phyloP scores from a whole-genome alignment of 192 early-diverging fungal species.

The Coemansia javaensis region DNA sequence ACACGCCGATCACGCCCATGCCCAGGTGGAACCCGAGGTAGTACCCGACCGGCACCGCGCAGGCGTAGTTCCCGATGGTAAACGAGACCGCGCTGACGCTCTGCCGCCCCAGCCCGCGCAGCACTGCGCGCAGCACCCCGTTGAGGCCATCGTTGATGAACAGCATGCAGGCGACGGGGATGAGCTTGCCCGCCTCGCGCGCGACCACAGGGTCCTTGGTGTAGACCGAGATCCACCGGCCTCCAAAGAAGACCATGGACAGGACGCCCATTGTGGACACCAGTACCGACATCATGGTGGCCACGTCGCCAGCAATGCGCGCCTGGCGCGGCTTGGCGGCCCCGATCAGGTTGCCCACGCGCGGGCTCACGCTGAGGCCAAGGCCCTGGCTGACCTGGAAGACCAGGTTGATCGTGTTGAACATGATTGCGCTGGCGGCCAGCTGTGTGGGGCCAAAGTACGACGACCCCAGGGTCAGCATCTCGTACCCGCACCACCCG shows the following conservation, averaged over 20 bases:
- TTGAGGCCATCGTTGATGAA: slow-evolving; percentile 56
- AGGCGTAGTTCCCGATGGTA: slow-evolving; percentile 41
- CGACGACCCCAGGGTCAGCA: slow-evolving; percentile 64
- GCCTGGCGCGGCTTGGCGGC: slow-evolving; percentile 54
- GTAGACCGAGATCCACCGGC: slow-evolving; percentile 48
- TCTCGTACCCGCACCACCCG: slow-evolving; percentile 79
- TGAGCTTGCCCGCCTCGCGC: slow-evolving; percentile 57
- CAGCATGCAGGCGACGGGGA: slow-evolving; percentile 67
- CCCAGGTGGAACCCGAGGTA: slow-evolving; percentile 30
- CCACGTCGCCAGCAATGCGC: slow-evolving; percentile 53
- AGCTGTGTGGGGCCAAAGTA: slow-evolving; percentile 65
- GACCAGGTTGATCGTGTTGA: slow-evolving; percentile 61
- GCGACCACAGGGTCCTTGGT: slow-evolving; percentile 64
- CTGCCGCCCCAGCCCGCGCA: slow-evolving; percentile 51
- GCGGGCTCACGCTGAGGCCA: slow-evolving; percentile 64
- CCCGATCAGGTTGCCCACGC: slow-evolving; percentile 74
- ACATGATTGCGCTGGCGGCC: slow-evolving; percentile 73
- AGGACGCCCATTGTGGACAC: slow-evolving; percentile 28
- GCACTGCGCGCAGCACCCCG: slow-evolving; percentile 47
- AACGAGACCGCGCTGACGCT: slow-evolving; percentile 42
- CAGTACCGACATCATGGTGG: slow-evolving; percentile 51
- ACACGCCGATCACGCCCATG: slow-evolving; percentile 17
- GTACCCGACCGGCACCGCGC: slow-evolving; percentile 43
- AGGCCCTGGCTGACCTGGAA: slow-evolving; percentile 68
- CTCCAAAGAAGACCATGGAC: slow-evolving; percentile 5